Percentiles rank a stretch among this genome's conserved stretches.
phyloP scores from a whole-genome alignment of 371 early-diverging fungal genomes.

The Smittium mucronatum region DNA sequence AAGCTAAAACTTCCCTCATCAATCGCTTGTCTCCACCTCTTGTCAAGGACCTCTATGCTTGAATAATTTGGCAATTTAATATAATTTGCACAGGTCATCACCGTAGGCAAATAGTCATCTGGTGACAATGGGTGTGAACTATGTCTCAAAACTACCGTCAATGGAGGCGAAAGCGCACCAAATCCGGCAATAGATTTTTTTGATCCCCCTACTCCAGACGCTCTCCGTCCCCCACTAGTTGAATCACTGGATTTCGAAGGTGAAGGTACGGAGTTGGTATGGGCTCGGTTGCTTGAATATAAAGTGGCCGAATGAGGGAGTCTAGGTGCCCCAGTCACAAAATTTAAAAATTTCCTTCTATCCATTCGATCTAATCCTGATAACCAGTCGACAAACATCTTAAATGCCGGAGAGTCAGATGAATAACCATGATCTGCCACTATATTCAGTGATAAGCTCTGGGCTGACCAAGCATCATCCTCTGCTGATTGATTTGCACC shows the following conservation, averaged over 20 bases:
- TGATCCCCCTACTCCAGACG: not conserved
- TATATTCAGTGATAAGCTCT: constrained; percentile 49
- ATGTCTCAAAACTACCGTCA: constrained; percentile 59
- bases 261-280: not conserved
- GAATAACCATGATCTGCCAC: constrained; percentile 83
- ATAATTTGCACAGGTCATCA: constrained; percentile 94
- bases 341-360: constrained; percentile 71
- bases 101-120: constrained; percentile 79
- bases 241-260: not conserved
- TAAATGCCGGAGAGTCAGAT: constrained; percentile 52
- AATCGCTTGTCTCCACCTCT: constrained; percentile 55
- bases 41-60: constrained; percentile 45
- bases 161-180: constrained; percentile 61
- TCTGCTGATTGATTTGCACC: constrained; percentile 11
- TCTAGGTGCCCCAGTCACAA: constrained; percentile 83
- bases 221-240: not conserved
- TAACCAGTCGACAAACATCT: constrained; percentile 51
- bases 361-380: constrained; percentile 42
- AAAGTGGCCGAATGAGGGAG: constrained; percentile 56
- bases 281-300: not conserved
- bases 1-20: constrained; percentile 78
- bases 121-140: constrained; percentile 36
- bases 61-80: constrained; percentile 86
- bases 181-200: constrained; percentile 40
- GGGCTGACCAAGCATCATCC: constrained; percentile 68